These are phyloP conservation scores for Mucor circinelloides DNA, from an alignment of 371 early-diverging fungal species.

Conservation along the genomic window DNA sequence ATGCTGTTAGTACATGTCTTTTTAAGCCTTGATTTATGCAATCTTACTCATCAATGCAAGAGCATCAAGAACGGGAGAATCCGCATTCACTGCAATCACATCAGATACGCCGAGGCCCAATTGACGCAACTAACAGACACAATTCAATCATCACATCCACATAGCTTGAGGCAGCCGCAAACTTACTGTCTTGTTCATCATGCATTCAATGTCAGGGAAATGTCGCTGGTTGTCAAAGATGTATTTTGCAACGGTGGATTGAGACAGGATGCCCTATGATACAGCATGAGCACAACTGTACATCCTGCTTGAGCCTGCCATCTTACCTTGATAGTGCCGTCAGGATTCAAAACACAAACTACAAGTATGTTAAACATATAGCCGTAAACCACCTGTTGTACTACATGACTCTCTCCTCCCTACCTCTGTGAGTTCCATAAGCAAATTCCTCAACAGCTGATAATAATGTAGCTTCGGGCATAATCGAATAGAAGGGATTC, in stretches of 20 bases:
- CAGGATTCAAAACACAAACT: conserved; percentile 66
- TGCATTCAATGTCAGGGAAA: conserved; percentile 37
- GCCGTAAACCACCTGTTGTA: background rate
- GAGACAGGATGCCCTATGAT: conserved; percentile 75
- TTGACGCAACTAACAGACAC: conserved; percentile 41
- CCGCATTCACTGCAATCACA: conserved; percentile 58
- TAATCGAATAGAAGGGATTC: conserved; percentile 84
- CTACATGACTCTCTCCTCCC: background rate
- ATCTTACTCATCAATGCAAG: conserved; percentile 59
- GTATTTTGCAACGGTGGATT: conserved; percentile 71
- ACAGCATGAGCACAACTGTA: background rate
- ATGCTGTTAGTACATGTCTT: background rate
- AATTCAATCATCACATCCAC: no score
- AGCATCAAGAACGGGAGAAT: conserved; percentile 59
- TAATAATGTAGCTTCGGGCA: conserved; percentile 74
- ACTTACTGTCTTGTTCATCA: conserved; percentile 51
- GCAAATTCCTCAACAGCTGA: conserved; percentile 78
- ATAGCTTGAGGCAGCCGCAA: no score
- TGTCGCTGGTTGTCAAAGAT: conserved; percentile 56
- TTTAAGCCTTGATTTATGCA: background rate
- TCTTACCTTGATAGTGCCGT: conserved; percentile 44
- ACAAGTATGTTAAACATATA: background rate
- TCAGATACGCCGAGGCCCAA: conserved; percentile 54
- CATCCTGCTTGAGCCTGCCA: background rate
- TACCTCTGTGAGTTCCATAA: conserved; percentile 77